Percentiles rank a stretch among this genome's conserved stretches.
Conservation (phyloP, 495 filamentous ascomycete species). For the Sporormia fimetaria region DNA sequence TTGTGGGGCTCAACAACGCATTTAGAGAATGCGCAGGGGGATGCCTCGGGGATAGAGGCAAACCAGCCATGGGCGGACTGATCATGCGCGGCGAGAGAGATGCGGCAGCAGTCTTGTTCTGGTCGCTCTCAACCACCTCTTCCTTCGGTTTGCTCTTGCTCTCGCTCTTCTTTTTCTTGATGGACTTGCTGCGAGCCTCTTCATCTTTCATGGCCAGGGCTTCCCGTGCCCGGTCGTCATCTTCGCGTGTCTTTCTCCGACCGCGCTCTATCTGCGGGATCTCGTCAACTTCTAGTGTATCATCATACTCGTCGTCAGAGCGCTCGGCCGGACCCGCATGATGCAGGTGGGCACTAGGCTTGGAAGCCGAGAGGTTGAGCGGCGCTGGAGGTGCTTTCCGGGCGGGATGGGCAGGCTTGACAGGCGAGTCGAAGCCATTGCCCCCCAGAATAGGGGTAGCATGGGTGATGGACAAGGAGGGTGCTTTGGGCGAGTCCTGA, state of each 20-base stretch:
- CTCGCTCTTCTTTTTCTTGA: slow-evolving; percentile 44
- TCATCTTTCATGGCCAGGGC: slow-evolving; percentile 50
- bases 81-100: slow-evolving; percentile 12
- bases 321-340: slow-evolving; percentile 45
- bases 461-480: slow-evolving; percentile 26
- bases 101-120: slow-evolving; percentile 8
- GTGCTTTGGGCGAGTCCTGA: slow-evolving; percentile 7
- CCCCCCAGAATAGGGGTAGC: slow-evolving; percentile 27
- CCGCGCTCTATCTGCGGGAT: slow-evolving; percentile 52
- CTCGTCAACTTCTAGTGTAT: slow-evolving; percentile 56
- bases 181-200: slow-evolving; percentile 52
- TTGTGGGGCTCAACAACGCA: slow-evolving; percentile 25
- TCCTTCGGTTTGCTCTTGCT: slow-evolving; percentile 32
- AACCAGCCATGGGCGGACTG: slow-evolving; percentile 12
- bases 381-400: slow-evolving; percentile 78
- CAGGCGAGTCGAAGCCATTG: slow-evolving; percentile 21
- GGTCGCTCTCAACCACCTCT: not conserved
- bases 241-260: slow-evolving; percentile 75
- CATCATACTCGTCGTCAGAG: slow-evolving; percentile 77
- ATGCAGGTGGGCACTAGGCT: slow-evolving; percentile 35
- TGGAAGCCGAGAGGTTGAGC: slow-evolving; percentile 49
- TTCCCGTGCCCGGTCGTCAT: slow-evolving; percentile 74
- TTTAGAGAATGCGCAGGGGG: slow-evolving; percentile 22
- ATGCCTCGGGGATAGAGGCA: slow-evolving; percentile 24
- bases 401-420: slow-evolving; percentile 21